Conservation (phyloP, 139 green algal genomes). For the Micractinium sp. region DNA sequence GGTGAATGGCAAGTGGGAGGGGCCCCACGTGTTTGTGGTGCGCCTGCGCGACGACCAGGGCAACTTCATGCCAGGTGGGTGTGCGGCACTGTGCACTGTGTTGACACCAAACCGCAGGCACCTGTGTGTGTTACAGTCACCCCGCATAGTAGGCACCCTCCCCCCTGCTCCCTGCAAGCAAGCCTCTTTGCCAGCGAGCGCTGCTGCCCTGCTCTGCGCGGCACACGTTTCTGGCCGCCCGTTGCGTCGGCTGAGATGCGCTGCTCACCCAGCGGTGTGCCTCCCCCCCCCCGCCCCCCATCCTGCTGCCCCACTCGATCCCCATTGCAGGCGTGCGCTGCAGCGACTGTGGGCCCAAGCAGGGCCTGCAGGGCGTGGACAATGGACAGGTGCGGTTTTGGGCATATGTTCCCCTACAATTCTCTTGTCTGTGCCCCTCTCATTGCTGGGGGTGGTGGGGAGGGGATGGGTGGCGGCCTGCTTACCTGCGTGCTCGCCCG, state of each 20-base stretch:
- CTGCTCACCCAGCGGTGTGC: no score
- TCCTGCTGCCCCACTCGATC: not conserved
- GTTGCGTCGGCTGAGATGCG: no score
- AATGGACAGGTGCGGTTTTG: constrained; percentile 77
- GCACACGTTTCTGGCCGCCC: not conserved
- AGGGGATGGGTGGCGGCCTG: not conserved
- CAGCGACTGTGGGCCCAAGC: constrained; percentile 76
- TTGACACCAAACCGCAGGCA: constrained; percentile 42
- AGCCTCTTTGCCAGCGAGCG: no score
- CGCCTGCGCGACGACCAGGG: constrained; percentile 81
- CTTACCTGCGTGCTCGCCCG: not conserved
- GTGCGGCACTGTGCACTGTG: not conserved
- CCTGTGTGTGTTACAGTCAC: no score
- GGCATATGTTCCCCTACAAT: no score
- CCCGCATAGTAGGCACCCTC: no score
- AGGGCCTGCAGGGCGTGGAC: constrained; percentile 89
- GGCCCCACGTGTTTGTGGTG: constrained; percentile 92
- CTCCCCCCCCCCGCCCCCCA: not conserved
- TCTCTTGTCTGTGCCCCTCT: no score
- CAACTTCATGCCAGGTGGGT: constrained; percentile 15
- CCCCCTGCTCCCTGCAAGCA: no score
- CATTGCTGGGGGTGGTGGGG: no score
- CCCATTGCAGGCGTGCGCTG: constrained; percentile 69
- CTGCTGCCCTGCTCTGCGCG: not conserved
- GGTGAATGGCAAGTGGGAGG: constrained; percentile 76